Base-by-base conservation (phyloP, 805 yeast species). In the Metschnikowia reukaufii region DNA sequence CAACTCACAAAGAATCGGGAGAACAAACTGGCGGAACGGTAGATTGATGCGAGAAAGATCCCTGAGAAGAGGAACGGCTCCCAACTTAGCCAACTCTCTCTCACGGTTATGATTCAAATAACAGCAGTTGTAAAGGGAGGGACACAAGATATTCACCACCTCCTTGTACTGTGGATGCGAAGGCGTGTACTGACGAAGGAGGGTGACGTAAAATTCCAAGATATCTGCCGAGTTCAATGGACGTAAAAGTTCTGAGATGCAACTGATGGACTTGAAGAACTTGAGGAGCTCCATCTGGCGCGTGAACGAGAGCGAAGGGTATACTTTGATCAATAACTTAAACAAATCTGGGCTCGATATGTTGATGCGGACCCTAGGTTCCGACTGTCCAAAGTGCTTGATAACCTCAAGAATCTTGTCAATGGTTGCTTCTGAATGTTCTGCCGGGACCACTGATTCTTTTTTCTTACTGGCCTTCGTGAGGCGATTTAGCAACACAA, bases 1-100 rank as follows among this genome's bases (percentile, higher is more conserved):
- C 56, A 81, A 63, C 42, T 79, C 83, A 52, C 81, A 77, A 17
- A 80, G 49, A 7, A 80, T 64, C 1, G 83, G 84, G 32, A 78
- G 61, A 0, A 77, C 73, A 50, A 81, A 77, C 52, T 80, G 83
- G 30, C 77, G 67, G 43, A 77, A 68, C 8, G 76, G 74, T 4
- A 74, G 55, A 49, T 74, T 73, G 15, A 67, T 65, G 21, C 56
- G 52, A 5, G 74, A 66, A 8, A 78, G 63, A 15, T 63, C 65
- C 42, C 68, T 67, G 35, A 80, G 62, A 6, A 67, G 56, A 0
- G 81, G 80, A 3, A 80, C 64, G 1, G 73, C 72, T 1, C 83
- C 84, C 20, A 72, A 58, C 23, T 58, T 55, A 8, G 77, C 78
- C 16, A 79, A 64, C 47, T 76, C 79, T 1, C 64, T 59, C 52